These are phyloP conservation scores for Ophiocordyceps robertsii DNA, from an alignment of 2,329 filamentous ascomycete species.

Conservation along the genomic window DNA sequence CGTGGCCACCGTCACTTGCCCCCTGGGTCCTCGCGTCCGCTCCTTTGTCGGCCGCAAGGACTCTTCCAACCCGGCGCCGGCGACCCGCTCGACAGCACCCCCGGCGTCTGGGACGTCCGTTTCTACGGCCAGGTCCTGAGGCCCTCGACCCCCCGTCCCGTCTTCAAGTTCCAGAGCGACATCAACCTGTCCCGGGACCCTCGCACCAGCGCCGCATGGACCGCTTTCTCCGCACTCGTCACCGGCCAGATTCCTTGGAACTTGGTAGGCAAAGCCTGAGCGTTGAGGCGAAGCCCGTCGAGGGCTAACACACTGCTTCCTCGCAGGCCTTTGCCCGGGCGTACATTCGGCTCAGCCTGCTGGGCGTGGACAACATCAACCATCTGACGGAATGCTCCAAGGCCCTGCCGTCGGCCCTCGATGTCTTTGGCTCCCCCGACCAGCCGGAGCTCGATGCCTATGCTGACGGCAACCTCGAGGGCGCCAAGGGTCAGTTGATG, in stretches of 20 bases:
- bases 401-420: conserved; percentile 12
- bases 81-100: conserved; percentile 34
- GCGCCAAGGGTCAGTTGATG: not conserved
- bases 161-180: conserved; percentile 28
- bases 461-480: not conserved
- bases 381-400: conserved; percentile 37
- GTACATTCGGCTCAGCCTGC: conserved; percentile 36
- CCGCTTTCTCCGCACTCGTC: conserved; percentile 15
- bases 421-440: not conserved
- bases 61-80: conserved; percentile 20
- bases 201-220: conserved; percentile 20
- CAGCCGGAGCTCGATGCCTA: not conserved
- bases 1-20: conserved; percentile 31
- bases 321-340: conserved; percentile 31
- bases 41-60: conserved; percentile 37
- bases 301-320: not conserved
- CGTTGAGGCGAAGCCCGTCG: not conserved
- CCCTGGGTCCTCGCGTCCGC: conserved; percentile 28
- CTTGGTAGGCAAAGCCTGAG: conserved; percentile 11
- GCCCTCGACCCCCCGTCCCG: conserved; percentile 12
- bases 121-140: conserved; percentile 29
- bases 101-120: conserved; percentile 35
- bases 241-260: conserved; percentile 24
- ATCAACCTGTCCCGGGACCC: conserved; percentile 20
- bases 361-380: conserved; percentile 42